Percentiles rank a stretch among this genome's conserved stretches.
Conservation (phyloP, 1,139 yeast genomes). For the Sugiyamaella japonica region DNA sequence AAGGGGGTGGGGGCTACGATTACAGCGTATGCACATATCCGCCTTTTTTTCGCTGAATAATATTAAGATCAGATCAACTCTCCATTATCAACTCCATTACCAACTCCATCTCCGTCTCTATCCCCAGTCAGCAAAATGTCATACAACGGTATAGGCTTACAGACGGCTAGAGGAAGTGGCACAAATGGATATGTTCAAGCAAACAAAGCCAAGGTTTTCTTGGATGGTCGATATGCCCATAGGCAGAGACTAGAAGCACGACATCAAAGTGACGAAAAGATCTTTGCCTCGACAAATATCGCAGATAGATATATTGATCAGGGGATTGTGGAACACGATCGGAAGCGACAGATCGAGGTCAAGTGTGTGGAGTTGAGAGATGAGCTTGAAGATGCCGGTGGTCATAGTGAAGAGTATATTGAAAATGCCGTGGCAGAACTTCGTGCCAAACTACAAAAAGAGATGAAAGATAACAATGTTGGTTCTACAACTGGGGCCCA, state of each 20-base stretch:
- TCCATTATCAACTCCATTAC: too few species aligned
- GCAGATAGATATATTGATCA: slow-evolving; percentile 39
- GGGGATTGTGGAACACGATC: slow-evolving; percentile 50
- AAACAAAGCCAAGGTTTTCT: slow-evolving; percentile 43
- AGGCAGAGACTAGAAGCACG: slow-evolving; percentile 36
- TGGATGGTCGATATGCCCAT: slow-evolving; percentile 42
- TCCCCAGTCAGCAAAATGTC: slow-evolving; percentile 49
- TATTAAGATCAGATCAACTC: too few species aligned
- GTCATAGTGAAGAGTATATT: slow-evolving; percentile 37
- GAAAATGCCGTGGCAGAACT: slow-evolving; percentile 37
- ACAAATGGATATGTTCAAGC: slow-evolving; percentile 70
- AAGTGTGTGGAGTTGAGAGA: slow-evolving; percentile 58
- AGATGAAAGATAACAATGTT: slow-evolving; percentile 9
- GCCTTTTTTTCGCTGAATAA: too few species aligned
- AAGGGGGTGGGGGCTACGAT: too few species aligned
- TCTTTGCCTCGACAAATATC: slow-evolving; percentile 28
- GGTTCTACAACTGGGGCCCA: slow-evolving; percentile 20
- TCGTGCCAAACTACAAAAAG: slow-evolving; percentile 28
- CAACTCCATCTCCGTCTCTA: background rate
- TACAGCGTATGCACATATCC: too few species aligned
- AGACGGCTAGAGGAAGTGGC: slow-evolving; percentile 67
- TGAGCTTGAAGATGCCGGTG: slow-evolving; percentile 52
- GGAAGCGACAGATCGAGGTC: slow-evolving; percentile 52
- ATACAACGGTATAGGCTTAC: slow-evolving; percentile 65
- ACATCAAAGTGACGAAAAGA: slow-evolving; percentile 27